Evolutionary conservation across 805 yeast genomes (phyloP).

Genomic region (Wickerhamiella domercqiae): DNA sequence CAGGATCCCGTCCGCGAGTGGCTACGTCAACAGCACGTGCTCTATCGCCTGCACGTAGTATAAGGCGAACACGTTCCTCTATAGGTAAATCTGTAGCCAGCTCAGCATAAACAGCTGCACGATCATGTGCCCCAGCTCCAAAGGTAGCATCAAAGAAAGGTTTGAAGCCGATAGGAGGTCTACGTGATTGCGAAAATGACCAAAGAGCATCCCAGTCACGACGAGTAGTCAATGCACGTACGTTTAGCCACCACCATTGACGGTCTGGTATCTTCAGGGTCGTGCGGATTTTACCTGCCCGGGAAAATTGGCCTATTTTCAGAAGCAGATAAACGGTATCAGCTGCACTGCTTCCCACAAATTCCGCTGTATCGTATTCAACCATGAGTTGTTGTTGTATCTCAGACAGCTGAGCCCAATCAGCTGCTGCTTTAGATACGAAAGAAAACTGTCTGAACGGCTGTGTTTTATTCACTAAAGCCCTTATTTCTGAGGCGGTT

Average conservation of each 20-base stretch:
- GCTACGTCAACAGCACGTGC: slow-evolving; percentile 1
- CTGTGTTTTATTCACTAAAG: slow-evolving; percentile 22
- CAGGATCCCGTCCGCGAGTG: slow-evolving; percentile 17
- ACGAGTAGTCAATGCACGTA: slow-evolving; percentile 32
- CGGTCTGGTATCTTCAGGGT: slow-evolving; percentile 43
- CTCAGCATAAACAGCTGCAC: slow-evolving; percentile 45
- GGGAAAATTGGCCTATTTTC: slow-evolving; percentile 33
- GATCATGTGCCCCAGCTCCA: slow-evolving; percentile 38
- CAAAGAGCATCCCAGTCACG: slow-evolving; percentile 43
- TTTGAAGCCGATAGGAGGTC: slow-evolving; percentile 55
- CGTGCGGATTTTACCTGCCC: slow-evolving; percentile 34
- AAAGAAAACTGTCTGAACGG: slow-evolving; percentile 23
- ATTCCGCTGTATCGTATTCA: slow-evolving; percentile 26
- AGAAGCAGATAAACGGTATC: slow-evolving; percentile 36
- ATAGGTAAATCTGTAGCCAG: slow-evolving; percentile 34
- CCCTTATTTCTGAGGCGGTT: slow-evolving; percentile 8
- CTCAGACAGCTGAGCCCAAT: slow-evolving; percentile 30
- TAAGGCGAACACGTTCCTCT: slow-evolving; percentile 35
- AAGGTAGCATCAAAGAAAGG: slow-evolving; percentile 44
- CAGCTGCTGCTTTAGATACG: slow-evolving; percentile 30
- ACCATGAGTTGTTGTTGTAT: slow-evolving; percentile 32
- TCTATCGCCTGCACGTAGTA: not conserved
- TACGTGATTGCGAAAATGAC: slow-evolving; percentile 34
- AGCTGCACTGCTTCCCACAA: slow-evolving; percentile 31
- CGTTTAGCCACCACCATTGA: slow-evolving; percentile 39